These are phyloP conservation scores for Strobilomyces dryophilus DNA, from an alignment of 768 basidiomycete species.

Conservation along the genomic window DNA sequence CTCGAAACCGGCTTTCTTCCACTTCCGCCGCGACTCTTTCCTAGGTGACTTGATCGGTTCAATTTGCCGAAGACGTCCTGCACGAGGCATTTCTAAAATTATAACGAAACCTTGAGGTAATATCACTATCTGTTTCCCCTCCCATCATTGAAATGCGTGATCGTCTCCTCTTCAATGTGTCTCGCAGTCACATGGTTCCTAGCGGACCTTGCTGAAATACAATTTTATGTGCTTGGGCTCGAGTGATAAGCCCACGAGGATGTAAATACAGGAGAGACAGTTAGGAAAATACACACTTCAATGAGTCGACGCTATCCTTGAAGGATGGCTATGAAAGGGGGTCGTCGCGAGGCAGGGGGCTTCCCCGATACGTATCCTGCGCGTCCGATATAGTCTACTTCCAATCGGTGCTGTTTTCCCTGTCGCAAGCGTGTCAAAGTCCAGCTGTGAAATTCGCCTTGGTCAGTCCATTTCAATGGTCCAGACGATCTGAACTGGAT, in stretches of 20 bases:
- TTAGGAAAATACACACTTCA: constrained; percentile 22
- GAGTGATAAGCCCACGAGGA: constrained; percentile 27
- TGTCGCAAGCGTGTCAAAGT: constrained; percentile 58
- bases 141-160: constrained; percentile 32
- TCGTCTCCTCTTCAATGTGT: constrained; percentile 25
- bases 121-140: constrained; percentile 25
- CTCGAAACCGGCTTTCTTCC: constrained; percentile 15
- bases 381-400: constrained; percentile 66
- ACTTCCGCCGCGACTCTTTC: constrained; percentile 10
- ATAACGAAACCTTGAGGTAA: constrained; percentile 31
- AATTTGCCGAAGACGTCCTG: constrained; percentile 15
- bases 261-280: constrained; percentile 25
- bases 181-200: constrained; percentile 28
- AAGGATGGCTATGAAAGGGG: constrained; percentile 68
- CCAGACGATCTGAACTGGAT: not conserved
- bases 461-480: not conserved
- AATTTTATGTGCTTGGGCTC: constrained; percentile 18
- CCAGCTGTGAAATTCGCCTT: constrained; percentile 46
- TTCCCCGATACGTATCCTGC: constrained; percentile 56
- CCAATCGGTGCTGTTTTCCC: constrained; percentile 58
- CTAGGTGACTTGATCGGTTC: constrained; percentile 16
- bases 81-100: constrained; percentile 28
- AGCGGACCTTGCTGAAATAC: constrained; percentile 17
- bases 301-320: constrained; percentile 35
- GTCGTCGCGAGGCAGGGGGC: constrained; percentile 40